Conservation (phyloP, 345 rosid species). For the Pelargonium nanum region DNA sequence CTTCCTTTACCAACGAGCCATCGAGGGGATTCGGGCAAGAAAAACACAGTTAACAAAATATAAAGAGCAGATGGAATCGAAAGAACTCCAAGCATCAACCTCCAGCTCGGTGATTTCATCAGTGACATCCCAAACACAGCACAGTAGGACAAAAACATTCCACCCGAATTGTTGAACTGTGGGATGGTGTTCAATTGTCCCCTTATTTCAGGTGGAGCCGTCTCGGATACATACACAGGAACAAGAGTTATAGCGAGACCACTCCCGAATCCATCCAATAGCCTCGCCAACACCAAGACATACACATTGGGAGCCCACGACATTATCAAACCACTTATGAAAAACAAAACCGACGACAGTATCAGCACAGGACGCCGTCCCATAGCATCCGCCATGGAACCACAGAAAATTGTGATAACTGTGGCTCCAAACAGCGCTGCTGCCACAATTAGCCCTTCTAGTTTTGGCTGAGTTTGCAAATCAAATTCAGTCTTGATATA, state of each 20-base stretch:
- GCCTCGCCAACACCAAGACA: conserved; percentile 29
- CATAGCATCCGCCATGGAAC: conserved; percentile 22
- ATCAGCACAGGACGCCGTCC: conserved; percentile 37
- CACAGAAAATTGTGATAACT: conserved; percentile 27
- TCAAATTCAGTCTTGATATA: conserved; percentile 37
- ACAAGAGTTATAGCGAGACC: conserved; percentile 39
- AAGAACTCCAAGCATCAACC: conserved; percentile 41
- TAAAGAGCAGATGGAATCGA: conserved; percentile 26
- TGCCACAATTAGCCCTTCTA: conserved; percentile 40
- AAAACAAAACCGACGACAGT: conserved; percentile 26
- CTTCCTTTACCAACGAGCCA: conserved; percentile 43
- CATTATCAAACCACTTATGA: conserved; percentile 31
- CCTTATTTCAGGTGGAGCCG: conserved; percentile 36
- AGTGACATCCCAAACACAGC: conserved; percentile 34
- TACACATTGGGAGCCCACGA: conserved; percentile 36
- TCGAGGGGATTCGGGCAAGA: conserved; percentile 37
- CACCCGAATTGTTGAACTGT: conserved; percentile 34
- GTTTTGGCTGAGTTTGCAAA: conserved; percentile 23
- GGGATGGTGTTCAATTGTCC: conserved; percentile 37
- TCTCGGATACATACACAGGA: conserved; percentile 39
- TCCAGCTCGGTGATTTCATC: conserved; percentile 32
- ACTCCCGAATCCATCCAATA: conserved; percentile 30
- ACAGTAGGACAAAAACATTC: conserved; percentile 36
- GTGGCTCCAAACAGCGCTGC: conserved; percentile 36
- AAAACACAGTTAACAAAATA: conserved; percentile 19